These are phyloP conservation scores for Chlamydomonas incerta DNA, from an alignment of 139 green algal species.

Conservation along the genomic window DNA sequence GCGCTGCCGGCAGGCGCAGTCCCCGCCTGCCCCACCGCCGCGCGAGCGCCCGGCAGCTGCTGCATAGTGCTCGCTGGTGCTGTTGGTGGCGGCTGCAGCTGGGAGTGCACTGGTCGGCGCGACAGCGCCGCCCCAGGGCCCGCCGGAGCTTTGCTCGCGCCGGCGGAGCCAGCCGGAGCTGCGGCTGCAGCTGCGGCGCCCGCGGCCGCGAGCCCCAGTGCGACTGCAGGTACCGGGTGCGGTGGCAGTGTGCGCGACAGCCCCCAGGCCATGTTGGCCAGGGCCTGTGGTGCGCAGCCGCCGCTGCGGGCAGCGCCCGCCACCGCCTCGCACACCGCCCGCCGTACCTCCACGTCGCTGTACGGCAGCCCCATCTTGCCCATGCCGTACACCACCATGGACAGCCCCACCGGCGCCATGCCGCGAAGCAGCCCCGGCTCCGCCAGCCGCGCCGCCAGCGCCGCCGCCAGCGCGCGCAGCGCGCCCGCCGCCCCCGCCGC, in stretches of 20 bases:
- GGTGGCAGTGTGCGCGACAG: not conserved
- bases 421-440: conserved; percentile 18
- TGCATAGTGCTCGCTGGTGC: no score
- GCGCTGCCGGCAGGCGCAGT: not conserved
- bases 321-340: not conserved
- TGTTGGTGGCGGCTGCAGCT: no score
- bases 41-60: no score
- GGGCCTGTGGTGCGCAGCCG: not conserved
- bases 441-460: not conserved
- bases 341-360: not conserved
- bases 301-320: not conserved
- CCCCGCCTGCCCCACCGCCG: no score
- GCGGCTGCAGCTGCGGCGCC: not conserved
- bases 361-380: conserved; percentile 2
- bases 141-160: not conserved
- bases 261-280: conserved; percentile 30
- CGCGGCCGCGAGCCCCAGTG: no score
- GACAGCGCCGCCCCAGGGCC: not conserved
- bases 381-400: conserved; percentile 40
- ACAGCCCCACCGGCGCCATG: conserved; percentile 22
- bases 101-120: no score
- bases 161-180: not conserved
- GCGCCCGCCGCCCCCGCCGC: not conserved
- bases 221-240: not conserved
- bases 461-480: not conserved